Percentiles rank a stretch among this genome's conserved stretches.
Evolutionary conservation across 108 stramenopile species (phyloP).

Genomic region (Fragilaria crotonensis): DNA sequence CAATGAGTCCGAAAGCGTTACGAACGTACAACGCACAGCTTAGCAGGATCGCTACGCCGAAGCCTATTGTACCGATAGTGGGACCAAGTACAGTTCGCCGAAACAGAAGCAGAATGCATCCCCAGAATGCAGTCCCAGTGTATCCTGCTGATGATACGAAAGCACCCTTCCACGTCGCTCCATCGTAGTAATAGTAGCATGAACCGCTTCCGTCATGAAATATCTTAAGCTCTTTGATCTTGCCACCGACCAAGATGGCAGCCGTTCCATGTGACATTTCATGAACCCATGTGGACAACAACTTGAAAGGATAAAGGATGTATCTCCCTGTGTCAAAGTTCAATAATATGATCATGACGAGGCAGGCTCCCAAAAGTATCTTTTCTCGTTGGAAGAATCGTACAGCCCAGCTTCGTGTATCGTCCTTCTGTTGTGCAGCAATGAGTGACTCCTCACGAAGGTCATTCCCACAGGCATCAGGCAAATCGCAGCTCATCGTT

Average conservation of each 20-base stretch:
- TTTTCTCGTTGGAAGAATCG: constrained; percentile 27
- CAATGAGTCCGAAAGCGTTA: constrained; percentile 41
- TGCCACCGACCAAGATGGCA: constrained; percentile 32
- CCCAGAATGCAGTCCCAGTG: constrained; percentile 43
- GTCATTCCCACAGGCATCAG: constrained; percentile 1
- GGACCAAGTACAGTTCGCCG: constrained; percentile 42
- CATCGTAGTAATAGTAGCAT: constrained; percentile 27
- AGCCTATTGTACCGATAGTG: constrained; percentile 35
- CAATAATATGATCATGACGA: constrained; percentile 33
- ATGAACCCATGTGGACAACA: constrained; percentile 65
- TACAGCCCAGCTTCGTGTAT: background rate
- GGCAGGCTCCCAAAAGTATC: constrained; percentile 29
- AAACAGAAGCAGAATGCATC: constrained; percentile 45
- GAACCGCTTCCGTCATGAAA: constrained; percentile 52
- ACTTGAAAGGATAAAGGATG: constrained; percentile 46
- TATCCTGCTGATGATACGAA: constrained; percentile 58
- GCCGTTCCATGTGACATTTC: constrained; percentile 56
- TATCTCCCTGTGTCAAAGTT: constrained; percentile 31
- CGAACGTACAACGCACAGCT: constrained; percentile 36
- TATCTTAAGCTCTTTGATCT: constrained; percentile 28
- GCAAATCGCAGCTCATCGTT: constrained; percentile 1
- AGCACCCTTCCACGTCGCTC: constrained; percentile 21
- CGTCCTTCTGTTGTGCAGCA: background rate
- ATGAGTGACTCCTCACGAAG: background rate
- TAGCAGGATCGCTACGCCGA: constrained; percentile 41